Evolutionary conservation across 495 filamentous ascomycete genomes (phyloP), one percentile per base, ranked within the genome.

Genomic region (Penicillium cataractarum): DNA sequence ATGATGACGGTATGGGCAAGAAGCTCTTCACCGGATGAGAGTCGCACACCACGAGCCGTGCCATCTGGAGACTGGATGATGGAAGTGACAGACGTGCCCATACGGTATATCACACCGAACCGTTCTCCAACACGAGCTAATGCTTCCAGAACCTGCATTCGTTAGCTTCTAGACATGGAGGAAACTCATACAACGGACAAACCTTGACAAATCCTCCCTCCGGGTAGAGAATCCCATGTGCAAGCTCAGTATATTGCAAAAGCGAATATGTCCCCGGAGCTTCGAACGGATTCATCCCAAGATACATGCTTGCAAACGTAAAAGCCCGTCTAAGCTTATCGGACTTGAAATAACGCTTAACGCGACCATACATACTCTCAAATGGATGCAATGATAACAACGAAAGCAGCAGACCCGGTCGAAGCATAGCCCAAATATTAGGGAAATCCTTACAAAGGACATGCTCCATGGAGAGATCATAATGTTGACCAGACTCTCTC

Each of bases 221-320:
- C 0, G 88, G 89, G 73, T 91, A 91, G 85, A 87, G 90, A 35
- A 91, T 90, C 1, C 89, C 89, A 74, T 91, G 86, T 8, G 84
- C 83, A 13, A 90, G 73, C 73, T 91, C 89, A 10, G 87, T 88
- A 72, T 91, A 91, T 68, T 90, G 89, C 44, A 90, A 76, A 64
- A 91, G 75, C 29, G 82, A 86, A 75, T 90, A 91, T 22, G 89
- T 91, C 2, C 84, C 87, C 6, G 89, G 89, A 0, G 89, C 89
- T 59, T 89, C 86, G 71, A 87, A 91, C 2, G 89, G 89, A 61
- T 77, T 83, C 89, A 91, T 91, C 1, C 89, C 89, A 80, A 91
- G 86, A 66, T 91, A 91, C 89, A 91, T 91, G 61, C 85, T 89
- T 31, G 84, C 87, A 70, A 91, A 91, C 10, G 88, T 90, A 65